A percentile compares a stretch with the other conserved stretches of the same genome.
Evolutionary conservation across 176 grass and related monocot genomes (phyloP).

Genomic region (Dendrocalamus sinicus): DNA sequence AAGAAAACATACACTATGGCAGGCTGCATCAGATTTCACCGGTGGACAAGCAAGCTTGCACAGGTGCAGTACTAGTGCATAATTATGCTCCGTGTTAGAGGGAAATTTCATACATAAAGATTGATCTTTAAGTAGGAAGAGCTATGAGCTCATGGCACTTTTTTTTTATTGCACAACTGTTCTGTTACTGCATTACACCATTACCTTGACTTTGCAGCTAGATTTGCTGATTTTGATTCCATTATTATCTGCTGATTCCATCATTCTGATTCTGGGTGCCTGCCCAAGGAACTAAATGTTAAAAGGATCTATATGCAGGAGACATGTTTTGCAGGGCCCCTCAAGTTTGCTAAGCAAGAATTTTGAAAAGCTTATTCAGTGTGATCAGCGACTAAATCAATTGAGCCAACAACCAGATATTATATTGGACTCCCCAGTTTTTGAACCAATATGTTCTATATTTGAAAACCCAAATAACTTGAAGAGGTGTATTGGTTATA

Average conservation of each 20-base stretch:
- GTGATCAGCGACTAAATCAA: conserved; percentile 63
- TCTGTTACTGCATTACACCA: neutral
- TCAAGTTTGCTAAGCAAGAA: conserved; percentile 70
- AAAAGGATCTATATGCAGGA: conserved; percentile 55
- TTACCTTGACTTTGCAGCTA: neutral
- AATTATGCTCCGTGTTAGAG: neutral
- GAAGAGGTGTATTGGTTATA: conserved; percentile 33
- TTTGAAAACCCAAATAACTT: conserved; percentile 64
- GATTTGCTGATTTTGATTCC: conserved; percentile 16
- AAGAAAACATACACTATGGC: conserved; percentile 90
- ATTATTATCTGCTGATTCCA: neutral
- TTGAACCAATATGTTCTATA: conserved; percentile 53
- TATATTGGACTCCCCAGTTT: conserved; percentile 51
- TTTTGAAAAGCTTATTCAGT: conserved; percentile 85
- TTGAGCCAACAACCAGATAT: conserved; percentile 60
- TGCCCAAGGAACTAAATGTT: conserved; percentile 14
- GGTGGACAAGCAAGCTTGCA: conserved; percentile 63
- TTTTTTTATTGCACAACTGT: neutral
- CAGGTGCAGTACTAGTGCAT: conserved; percentile 50
- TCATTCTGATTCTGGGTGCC: neutral
- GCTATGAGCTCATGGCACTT: neutral
- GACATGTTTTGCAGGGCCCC: conserved; percentile 68
- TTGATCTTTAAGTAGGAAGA: neutral
- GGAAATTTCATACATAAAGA: neutral
- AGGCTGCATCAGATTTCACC: conserved; percentile 78